Base-by-base conservation (phyloP, 257 asterid genomes). In the Mitragyna speciosa region DNA sequence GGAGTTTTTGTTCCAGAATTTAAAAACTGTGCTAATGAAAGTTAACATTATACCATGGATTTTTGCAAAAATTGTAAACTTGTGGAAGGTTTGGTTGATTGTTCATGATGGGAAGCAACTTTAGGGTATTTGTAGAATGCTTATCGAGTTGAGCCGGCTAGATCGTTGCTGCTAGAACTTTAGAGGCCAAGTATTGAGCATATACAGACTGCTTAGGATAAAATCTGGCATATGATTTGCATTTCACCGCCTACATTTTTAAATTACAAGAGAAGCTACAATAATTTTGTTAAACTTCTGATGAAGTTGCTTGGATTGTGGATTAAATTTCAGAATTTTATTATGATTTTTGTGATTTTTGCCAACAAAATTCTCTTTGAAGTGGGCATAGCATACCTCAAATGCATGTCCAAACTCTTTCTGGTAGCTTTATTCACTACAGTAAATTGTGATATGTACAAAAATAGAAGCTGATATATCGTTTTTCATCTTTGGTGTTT, bases 401-500 rank as follows among this genome's bases (percentile, higher is more conserved):
- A 28, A n/a, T n/a, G 36, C 36, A n/a, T 61, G 43, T 54, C 45
- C 17, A 6, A 36, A 7, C 12, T 9, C 17, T n/a, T 75, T 54
- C 16, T 39, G 70, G 20, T 24, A 39, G 45, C 14, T 22, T 58
- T 75, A 24, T 22, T 39, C 24, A 26, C 20, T 76, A 59, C 79
- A 43, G 45, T 61, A 63, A n/a, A 17, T 63, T 41, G 72, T 28
- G 47, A 66, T 47, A 26, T 63, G 47, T 48, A 19, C 78, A 31
- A 69, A 45, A 63, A 61, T 65, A 17, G 24, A 76, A 47, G 39
- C 77, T 76, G 73, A 81, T 59, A 24, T 30, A 43, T 4, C 7
- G n/a, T 16, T 26, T 75, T 9, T 56, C 20, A 31, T 41, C 49
- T 66, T 14, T 70, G 7, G 26, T 78, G 58, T 36, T 33, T 72